These are phyloP conservation scores for Mycena olivaceomarginata DNA, from an alignment of 768 basidiomycete species.

Conservation along the genomic window DNA sequence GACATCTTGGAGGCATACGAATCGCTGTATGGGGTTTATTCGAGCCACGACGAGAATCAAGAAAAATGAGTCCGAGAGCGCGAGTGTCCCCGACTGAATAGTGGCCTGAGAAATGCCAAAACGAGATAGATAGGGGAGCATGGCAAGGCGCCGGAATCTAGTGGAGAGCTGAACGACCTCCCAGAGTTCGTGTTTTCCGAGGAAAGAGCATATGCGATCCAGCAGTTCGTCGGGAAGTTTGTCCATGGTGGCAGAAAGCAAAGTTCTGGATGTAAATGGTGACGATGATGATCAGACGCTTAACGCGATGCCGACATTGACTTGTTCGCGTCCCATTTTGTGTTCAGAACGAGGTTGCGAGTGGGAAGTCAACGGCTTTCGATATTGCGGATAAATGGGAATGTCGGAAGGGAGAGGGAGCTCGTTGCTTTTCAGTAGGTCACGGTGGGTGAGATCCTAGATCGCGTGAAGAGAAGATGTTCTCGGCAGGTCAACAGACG, in stretches of 20 bases:
- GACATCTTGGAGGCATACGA: slow-evolving; percentile 31
- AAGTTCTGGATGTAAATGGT: not conserved
- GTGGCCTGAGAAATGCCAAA: slow-evolving; percentile 31
- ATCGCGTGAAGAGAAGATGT: too few relatives aligned
- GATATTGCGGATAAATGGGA: too few relatives aligned
- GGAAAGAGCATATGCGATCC: slow-evolving; percentile 27
- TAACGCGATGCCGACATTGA: not conserved
- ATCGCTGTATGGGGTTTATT: slow-evolving; percentile 27
- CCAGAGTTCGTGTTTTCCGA: slow-evolving; percentile 17
- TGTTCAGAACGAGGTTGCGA: too few relatives aligned
- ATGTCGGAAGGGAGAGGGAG: too few relatives aligned
- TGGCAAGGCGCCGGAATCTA: slow-evolving; percentile 22
- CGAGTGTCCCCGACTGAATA: slow-evolving; percentile 30
- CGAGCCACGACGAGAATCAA: slow-evolving; percentile 37
- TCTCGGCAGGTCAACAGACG: too few relatives aligned
- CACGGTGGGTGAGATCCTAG: too few relatives aligned
- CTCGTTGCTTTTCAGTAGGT: too few relatives aligned
- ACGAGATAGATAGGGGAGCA: slow-evolving; percentile 21
- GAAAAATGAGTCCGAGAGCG: slow-evolving; percentile 36
- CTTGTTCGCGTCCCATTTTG: too few relatives aligned
- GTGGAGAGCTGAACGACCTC: slow-evolving; percentile 21
- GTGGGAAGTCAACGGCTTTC: too few relatives aligned
- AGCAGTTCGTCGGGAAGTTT: slow-evolving; percentile 39
- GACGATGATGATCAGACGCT: not conserved
- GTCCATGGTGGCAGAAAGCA: slow-evolving; percentile 10